Conservation (phyloP, 1,284 basidiomycete species). For the Fistulinella staudtii region DNA sequence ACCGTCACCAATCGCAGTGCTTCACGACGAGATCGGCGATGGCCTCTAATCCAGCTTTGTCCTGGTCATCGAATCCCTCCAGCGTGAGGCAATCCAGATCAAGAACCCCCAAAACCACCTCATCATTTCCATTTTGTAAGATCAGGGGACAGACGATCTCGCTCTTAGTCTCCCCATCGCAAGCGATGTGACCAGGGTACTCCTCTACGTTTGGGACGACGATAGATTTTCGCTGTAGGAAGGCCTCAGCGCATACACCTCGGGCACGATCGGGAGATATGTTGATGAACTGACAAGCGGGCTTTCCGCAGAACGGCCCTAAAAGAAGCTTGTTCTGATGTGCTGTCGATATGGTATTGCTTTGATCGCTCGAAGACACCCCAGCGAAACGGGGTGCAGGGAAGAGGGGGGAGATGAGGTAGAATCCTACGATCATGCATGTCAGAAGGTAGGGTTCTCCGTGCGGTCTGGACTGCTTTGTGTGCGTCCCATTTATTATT, state of each 20-base stretch:
- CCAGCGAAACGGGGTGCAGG: conserved; percentile 42
- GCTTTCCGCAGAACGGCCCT: conserved; percentile 85
- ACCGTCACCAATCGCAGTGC: conserved; percentile 50
- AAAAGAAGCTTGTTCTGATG: conserved; percentile 49
- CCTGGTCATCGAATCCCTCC: conserved; percentile 73
- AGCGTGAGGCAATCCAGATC: conserved; percentile 79
- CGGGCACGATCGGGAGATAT: conserved; percentile 51
- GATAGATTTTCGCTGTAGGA: conserved; percentile 49
- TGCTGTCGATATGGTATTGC: conserved; percentile 7
- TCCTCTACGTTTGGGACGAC: conserved; percentile 70
- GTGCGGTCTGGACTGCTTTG: neutral
- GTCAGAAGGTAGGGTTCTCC: conserved; percentile 9
- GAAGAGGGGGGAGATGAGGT: conserved; percentile 64
- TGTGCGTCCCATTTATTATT: neutral
- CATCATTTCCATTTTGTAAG: conserved; percentile 32
- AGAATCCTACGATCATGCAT: conserved; percentile 62
- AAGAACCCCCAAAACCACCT: conserved; percentile 65
- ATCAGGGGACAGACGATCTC: conserved; percentile 82
- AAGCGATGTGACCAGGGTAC: conserved; percentile 88
- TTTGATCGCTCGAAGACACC: conserved; percentile 11
- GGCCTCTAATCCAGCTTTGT: conserved; percentile 66
- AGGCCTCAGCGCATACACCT: conserved; percentile 84
- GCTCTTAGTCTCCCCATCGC: conserved; percentile 81
- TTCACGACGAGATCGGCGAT: conserved; percentile 61
- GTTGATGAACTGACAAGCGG: conserved; percentile 81